Evolutionary conservation across 1,139 yeast genomes (phyloP), one percentile per base, ranked within the genome.

Genomic region (Hyphopichia pseudoburtonii): DNA sequence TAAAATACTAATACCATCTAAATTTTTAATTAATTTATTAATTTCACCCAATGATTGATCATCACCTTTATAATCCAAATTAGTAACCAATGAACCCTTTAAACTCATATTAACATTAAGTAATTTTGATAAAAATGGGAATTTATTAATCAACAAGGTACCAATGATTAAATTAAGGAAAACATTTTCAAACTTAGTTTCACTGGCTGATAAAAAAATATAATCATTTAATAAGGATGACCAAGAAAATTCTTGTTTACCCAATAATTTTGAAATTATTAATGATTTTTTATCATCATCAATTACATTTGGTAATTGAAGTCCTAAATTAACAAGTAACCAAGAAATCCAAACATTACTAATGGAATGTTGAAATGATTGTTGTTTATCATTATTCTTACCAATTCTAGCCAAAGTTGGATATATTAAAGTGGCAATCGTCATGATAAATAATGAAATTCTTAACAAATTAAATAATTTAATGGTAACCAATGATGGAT

Each of bases 111-210:
- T 59, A 18, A 56, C 47, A 14, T 47, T 46, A 5, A 69, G 37
- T 1, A 65, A 22, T 5, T 45, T 51, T 3, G 54, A 37, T 22
- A 57, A 35, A 1, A 47, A 17, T 2, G 67, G 61, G 34, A 39
- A 53, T 34, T 50, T 55, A 9, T 44, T 38, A 14, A 51, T 45
- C 28, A 70, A 44, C 5, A 69, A 37, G 9, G 51, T 49, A 0
- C 70, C 69, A 24, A 66, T 45, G 5, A 70, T 41, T 31, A 69
- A 54, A 29, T 47, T 53, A 35, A 70, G 57, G 29, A 69, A 54
- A 35, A 66, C 55, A 35, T 54, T 64, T 47, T 70, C 76, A 49
- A 68, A 70, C n/a, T 48, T 60, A 14, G 52, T 45, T 39, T 68
- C 72, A 35, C 66, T 54, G 2, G 57, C 41, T 10, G 63, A 52